Evolutionary conservation across 2,329 filamentous ascomycete genomes (phyloP).

Genomic region (Nothopassalora personata): DNA sequence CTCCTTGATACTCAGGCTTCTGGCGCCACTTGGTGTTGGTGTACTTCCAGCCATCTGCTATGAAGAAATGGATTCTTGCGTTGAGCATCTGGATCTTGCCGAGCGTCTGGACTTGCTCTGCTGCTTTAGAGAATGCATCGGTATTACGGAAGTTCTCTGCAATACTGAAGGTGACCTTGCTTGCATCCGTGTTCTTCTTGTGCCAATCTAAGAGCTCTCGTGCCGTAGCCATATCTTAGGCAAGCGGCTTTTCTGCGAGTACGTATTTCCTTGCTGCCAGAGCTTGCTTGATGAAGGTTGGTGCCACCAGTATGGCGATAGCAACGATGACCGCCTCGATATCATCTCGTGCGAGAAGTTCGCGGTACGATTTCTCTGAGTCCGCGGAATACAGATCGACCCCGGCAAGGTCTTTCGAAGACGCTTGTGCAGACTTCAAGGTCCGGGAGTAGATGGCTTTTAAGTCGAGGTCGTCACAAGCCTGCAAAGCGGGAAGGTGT

Average conservation of each 20-base stretch:
- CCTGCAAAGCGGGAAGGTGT: slow-evolving; percentile 58
- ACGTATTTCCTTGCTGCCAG: slow-evolving; percentile 51
- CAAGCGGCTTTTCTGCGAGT: slow-evolving; percentile 51
- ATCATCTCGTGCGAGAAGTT: slow-evolving; percentile 38
- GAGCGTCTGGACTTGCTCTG: slow-evolving; percentile 46
- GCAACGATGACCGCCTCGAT: slow-evolving; percentile 51
- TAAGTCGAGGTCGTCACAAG: slow-evolving; percentile 47
- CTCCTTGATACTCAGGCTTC: slow-evolving; percentile 65
- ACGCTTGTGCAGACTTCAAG: slow-evolving; percentile 50
- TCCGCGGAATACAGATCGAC: slow-evolving; percentile 57
- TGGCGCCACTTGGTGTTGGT: slow-evolving; percentile 60
- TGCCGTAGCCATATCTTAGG: slow-evolving; percentile 51
- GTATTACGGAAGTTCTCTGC: slow-evolving; percentile 71
- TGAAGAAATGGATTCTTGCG: slow-evolving; percentile 41
- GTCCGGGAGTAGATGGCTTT: slow-evolving; percentile 64
- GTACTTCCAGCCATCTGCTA: slow-evolving; percentile 51
- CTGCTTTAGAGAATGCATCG: slow-evolving; percentile 50
- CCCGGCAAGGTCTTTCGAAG: slow-evolving; percentile 37
- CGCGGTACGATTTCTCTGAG: slow-evolving; percentile 39
- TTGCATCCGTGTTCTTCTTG: slow-evolving; percentile 35
- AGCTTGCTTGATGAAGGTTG: slow-evolving; percentile 47
- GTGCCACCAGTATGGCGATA: slow-evolving; percentile 39
- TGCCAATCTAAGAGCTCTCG: slow-evolving; percentile 46
- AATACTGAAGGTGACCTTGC: slow-evolving; percentile 48
- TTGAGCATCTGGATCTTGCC: slow-evolving; percentile 54